Conservation (phyloP, 1,284 basidiomycete species). For the Heterobasidion occidentale region DNA sequence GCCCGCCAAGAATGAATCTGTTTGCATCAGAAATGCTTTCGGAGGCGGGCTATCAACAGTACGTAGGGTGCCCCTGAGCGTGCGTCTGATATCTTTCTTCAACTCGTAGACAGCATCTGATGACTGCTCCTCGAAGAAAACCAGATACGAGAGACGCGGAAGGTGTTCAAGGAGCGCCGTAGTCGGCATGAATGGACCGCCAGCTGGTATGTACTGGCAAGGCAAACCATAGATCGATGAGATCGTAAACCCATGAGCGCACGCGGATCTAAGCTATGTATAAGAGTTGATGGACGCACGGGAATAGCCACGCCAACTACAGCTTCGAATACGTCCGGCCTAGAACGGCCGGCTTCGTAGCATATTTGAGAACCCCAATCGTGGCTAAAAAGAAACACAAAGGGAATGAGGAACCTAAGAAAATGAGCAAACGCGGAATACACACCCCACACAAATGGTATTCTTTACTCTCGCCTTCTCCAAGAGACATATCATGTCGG, state of each 20-base stretch:
- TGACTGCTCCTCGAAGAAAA: conserved; percentile 48
- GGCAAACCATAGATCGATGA: neutral
- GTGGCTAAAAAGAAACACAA: conserved; percentile 37
- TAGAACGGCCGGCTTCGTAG: conserved; percentile 54
- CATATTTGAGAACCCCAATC: conserved; percentile 67
- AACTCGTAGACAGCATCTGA: conserved; percentile 43
- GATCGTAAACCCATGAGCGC: neutral
- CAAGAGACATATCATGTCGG: conserved; percentile 55
- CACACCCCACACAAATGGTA: conserved; percentile 56
- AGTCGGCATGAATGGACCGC: conserved; percentile 37
- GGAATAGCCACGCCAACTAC: conserved; percentile 56
- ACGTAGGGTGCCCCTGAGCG: conserved; percentile 45
- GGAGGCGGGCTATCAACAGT: conserved; percentile 47
- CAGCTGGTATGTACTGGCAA: conserved; percentile 44
- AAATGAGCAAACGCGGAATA: conserved; percentile 1
- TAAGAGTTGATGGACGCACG: conserved; percentile 27
- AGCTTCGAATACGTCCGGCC: conserved; percentile 53
- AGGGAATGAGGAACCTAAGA: neutral
- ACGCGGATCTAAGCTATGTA: neutral
- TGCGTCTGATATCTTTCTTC: conserved; percentile 42
- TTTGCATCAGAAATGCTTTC: conserved; percentile 38
- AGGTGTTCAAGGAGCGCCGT: conserved; percentile 31
- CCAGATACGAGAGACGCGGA: conserved; percentile 51
- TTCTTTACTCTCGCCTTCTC: conserved; percentile 36
- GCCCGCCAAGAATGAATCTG: conserved; percentile 39